These are phyloP conservation scores for Fusarium nygamai DNA, from an alignment of 2,329 filamentous ascomycete species.

Conservation along the genomic window DNA sequence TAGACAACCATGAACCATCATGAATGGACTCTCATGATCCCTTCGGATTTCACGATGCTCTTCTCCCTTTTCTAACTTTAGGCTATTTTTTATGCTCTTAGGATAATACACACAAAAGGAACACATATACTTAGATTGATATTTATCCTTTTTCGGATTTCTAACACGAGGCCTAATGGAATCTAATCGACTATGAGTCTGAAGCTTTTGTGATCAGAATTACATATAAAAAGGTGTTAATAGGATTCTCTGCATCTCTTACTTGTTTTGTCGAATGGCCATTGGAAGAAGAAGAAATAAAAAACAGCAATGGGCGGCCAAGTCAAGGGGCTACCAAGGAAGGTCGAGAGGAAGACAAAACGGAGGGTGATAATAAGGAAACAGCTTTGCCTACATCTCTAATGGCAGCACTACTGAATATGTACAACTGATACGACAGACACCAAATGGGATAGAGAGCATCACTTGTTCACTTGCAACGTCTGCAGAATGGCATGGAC, in stretches of 20 bases:
- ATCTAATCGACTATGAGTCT: too few relatives aligned
- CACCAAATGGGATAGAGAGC: neutral
- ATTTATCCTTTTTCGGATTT: neutral
- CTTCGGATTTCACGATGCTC: neutral
- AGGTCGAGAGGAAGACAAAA: neutral
- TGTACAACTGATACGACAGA: neutral
- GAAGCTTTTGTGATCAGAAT: neutral
- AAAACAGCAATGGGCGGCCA: neutral
- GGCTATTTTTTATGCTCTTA: neutral
- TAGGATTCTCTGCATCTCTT: neutral
- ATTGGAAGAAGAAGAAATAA: neutral
- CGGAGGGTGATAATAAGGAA: neutral
- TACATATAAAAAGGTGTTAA: neutral
- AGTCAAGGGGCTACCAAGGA: neutral
- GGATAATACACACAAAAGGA: neutral
- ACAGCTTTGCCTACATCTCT: neutral
- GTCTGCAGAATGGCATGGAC: neutral
- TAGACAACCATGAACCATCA: neutral
- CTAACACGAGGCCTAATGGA: neutral
- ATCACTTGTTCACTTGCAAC: neutral
- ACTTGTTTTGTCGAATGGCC: neutral
- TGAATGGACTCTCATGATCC: neutral
- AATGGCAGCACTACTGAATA: neutral
- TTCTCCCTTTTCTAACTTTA: neutral
- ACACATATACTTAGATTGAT: too few relatives aligned